Evolutionary conservation across 257 asterid species (phyloP).

Genomic region (Lantana camara): DNA sequence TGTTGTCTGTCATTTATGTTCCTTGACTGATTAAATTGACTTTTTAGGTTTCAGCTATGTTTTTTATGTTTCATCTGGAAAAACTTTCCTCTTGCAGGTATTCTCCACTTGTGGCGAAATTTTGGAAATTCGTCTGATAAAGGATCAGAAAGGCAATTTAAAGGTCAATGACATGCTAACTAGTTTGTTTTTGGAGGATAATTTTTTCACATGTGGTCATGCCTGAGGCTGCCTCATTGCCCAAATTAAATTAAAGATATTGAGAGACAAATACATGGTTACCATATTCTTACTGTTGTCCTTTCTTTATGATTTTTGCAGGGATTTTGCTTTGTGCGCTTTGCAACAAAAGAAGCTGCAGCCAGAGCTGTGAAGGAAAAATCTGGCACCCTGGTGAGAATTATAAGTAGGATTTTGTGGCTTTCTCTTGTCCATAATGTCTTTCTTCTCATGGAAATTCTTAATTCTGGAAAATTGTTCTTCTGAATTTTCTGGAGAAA

Average conservation of each 20-base stretch:
- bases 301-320: slow-evolving; percentile 31
- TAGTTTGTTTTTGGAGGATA: slow-evolving; percentile 17
- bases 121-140: slow-evolving; percentile 66
- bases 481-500: slow-evolving; percentile 15
- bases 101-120: slow-evolving; percentile 82
- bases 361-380: slow-evolving; percentile 78
- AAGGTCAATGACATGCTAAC: slow-evolving; percentile 56
- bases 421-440: slow-evolving; percentile 7
- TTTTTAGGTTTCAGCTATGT: slow-evolving; percentile 8
- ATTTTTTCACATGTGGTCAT: slow-evolving; percentile 16
- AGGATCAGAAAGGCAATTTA: slow-evolving; percentile 58
- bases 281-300: slow-evolving; percentile 23
- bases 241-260: slow-evolving; percentile 6
- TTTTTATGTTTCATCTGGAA: slow-evolving; percentile 12
- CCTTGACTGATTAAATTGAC: slow-evolving; percentile 17
- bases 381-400: slow-evolving; percentile 68
- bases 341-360: slow-evolving; percentile 81
- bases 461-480: slow-evolving; percentile 13
- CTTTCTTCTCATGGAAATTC: slow-evolving; percentile 3
- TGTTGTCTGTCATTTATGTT: background rate
- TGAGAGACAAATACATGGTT: slow-evolving; percentile 12
- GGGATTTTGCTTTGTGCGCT: slow-evolving; percentile 92
- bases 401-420: background rate
- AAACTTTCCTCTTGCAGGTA: slow-evolving; percentile 44
- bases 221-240: slow-evolving; percentile 2